These are phyloP conservation scores for Stagonosporopsis rhizophila DNA, from an alignment of 2,329 filamentous ascomycete genomes.

Conservation along the genomic window DNA sequence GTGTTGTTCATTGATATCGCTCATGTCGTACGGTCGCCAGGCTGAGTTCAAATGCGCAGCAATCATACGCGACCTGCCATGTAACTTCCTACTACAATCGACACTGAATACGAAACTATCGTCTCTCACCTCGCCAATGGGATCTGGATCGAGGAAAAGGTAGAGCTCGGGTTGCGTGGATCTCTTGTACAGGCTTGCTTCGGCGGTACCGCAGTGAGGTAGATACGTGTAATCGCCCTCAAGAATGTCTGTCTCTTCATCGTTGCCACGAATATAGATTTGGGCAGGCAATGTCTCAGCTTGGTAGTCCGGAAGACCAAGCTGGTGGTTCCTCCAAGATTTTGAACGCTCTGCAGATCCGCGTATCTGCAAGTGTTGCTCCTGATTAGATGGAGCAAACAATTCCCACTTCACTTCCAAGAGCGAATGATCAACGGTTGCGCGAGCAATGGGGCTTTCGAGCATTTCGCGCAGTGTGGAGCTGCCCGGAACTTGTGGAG, in stretches of 20 bases:
- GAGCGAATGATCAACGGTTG: slow-evolving; percentile 13
- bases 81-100: slow-evolving; percentile 55
- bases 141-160: slow-evolving; percentile 65
- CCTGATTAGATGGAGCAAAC: slow-evolving; percentile 22
- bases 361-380: slow-evolving; percentile 25
- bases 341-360: slow-evolving; percentile 26
- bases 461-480: slow-evolving; percentile 54
- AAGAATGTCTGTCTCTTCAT: slow-evolving; percentile 43
- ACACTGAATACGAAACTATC: slow-evolving; percentile 66
- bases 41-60: slow-evolving; percentile 54
- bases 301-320: slow-evolving; percentile 48
- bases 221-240: slow-evolving; percentile 60
- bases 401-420: slow-evolving; percentile 36
- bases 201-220: slow-evolving; percentile 65
- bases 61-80: slow-evolving; percentile 55
- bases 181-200: slow-evolving; percentile 61
- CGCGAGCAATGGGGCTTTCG: slow-evolving; percentile 31
- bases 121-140: slow-evolving; percentile 53
- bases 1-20: neutral
- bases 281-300: slow-evolving; percentile 54
- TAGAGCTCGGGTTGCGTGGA: slow-evolving; percentile 51
- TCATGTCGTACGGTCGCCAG: slow-evolving; percentile 41
- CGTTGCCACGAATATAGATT: slow-evolving; percentile 52
- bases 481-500: slow-evolving; percentile 46
- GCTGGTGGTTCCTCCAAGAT: slow-evolving; percentile 48